A percentile compares a stretch with the other conserved stretches of the same genome.
Evolutionary conservation across 352 stramenopile species (phyloP).

Genomic region (Phytophthora pinifolia): DNA sequence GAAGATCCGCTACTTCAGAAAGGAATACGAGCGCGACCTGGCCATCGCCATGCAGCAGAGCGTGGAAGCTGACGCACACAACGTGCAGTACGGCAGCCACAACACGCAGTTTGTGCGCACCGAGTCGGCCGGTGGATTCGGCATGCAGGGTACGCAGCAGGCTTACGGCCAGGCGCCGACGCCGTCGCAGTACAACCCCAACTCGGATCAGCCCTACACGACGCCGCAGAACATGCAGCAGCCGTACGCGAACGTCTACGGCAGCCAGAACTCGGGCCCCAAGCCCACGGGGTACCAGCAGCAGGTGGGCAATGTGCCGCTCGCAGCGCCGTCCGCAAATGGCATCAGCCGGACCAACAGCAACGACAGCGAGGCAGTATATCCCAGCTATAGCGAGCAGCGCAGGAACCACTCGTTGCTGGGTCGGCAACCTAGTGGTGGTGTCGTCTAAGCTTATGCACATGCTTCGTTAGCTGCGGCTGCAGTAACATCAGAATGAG

Average conservation of each 20-base stretch:
- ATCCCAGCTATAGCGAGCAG: conserved; percentile 61
- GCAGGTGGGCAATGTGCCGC: conserved; percentile 35
- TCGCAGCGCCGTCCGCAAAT: conserved; percentile 20
- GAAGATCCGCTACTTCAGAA: conserved; percentile 86
- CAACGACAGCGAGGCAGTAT: conserved; percentile 51
- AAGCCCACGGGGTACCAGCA: conserved; percentile 37
- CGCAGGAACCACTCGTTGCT: conserved; percentile 73
- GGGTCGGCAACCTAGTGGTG: conserved; percentile 59
- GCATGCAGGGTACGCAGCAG: conserved; percentile 24
- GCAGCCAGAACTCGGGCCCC: conserved; percentile 19
- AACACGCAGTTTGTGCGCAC: conserved; percentile 48
- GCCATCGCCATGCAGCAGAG: conserved; percentile 77
- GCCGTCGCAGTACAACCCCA: conserved; percentile 31
- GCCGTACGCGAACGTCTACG: conserved; percentile 22
- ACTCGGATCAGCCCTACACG: conserved; percentile 25
- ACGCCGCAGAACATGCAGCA: conserved; percentile 36
- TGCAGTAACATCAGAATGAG: not conserved
- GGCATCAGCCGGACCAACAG: conserved; percentile 31
- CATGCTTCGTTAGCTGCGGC: not conserved
- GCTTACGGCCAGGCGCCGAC: conserved; percentile 38
- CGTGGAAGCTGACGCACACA: conserved; percentile 45
- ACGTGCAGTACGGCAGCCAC: conserved; percentile 10
- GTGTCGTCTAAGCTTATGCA: conserved; percentile 52
- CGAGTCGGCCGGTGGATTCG: conserved; percentile 39
- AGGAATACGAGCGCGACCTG: conserved; percentile 79